phyloP scores from a whole-genome alignment of 179 eudicot genomes.

The Actinidia chinensis region DNA sequence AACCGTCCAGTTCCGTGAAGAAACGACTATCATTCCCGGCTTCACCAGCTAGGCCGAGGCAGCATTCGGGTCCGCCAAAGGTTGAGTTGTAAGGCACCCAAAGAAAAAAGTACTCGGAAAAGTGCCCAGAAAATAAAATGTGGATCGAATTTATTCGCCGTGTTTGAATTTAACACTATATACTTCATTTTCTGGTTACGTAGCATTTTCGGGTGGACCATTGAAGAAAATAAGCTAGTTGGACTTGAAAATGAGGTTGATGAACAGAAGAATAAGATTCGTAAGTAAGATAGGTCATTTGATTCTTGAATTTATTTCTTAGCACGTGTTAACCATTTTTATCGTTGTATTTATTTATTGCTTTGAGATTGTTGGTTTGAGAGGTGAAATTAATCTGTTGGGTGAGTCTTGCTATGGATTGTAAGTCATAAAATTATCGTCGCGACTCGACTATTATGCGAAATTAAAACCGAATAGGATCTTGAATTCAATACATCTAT shows the following conservation, averaged over 20 bases:
- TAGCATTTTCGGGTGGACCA: background rate
- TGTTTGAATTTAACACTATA: too few species aligned
- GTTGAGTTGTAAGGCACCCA: background rate
- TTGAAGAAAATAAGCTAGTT: background rate
- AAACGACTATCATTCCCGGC: conserved; percentile 63
- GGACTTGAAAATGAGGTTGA: conserved; percentile 7
- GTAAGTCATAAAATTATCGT: too few species aligned
- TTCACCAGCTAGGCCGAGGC: conserved; percentile 28
- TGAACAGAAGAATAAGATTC: background rate
- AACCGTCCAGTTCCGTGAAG: conserved; percentile 39
- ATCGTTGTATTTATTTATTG: background rate
- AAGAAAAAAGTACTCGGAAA: too few species aligned
- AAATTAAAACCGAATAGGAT: too few species aligned
- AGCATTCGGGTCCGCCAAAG: conserved; percentile 14
- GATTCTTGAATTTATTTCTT: background rate
- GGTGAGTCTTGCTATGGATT: conserved; percentile 5
- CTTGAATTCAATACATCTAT: too few species aligned
- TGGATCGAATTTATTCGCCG: background rate
- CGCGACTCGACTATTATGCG: too few species aligned
- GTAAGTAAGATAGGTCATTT: background rate
- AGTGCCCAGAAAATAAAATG: background rate
- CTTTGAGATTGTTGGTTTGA: conserved; percentile 1
- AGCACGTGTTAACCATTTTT: background rate
- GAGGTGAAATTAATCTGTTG: background rate
- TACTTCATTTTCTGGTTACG: too few species aligned